A percentile compares a stretch with the other conserved stretches of the same genome.
Evolutionary conservation across 2,329 filamentous ascomycete species (phyloP).

Genomic region (Aphanocladium album): DNA sequence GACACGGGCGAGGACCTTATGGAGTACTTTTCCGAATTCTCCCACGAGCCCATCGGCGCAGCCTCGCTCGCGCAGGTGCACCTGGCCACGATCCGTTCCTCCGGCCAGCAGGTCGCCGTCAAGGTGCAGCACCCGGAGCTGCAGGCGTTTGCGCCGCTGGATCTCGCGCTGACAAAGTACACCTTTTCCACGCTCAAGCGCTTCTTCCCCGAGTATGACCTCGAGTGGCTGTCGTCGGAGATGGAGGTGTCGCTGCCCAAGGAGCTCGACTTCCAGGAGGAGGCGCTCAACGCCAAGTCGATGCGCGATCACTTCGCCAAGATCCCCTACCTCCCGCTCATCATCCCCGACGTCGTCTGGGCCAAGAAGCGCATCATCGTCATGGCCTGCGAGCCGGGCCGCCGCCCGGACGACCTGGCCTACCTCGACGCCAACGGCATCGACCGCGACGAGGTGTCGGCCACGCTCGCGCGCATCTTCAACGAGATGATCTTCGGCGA

Average conservation of each 20-base stretch:
- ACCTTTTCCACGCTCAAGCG: slow-evolving; percentile 85
- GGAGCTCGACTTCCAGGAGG: slow-evolving; percentile 83
- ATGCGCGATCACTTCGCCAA: slow-evolving; percentile 76
- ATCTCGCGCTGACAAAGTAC: slow-evolving; percentile 79
- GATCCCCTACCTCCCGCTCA: slow-evolving; percentile 68
- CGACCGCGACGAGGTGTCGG: slow-evolving; percentile 91
- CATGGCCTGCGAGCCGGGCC: slow-evolving; percentile 88
- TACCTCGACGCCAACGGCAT: slow-evolving; percentile 84
- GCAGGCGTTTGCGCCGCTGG: slow-evolving; percentile 84
- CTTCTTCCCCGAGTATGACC: slow-evolving; percentile 96
- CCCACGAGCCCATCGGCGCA: slow-evolving; percentile 75
- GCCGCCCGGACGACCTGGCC: slow-evolving; percentile 79
- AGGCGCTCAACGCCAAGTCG: slow-evolving; percentile 77
- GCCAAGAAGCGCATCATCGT: slow-evolving; percentile 84
- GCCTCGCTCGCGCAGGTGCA: slow-evolving; percentile 95
- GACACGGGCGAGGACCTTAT: slow-evolving; percentile 77
- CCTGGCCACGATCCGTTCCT: slow-evolving; percentile 74
- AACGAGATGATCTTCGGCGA: slow-evolving; percentile 99
- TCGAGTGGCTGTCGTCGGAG: slow-evolving; percentile 91
- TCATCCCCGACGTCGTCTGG: slow-evolving; percentile 89
- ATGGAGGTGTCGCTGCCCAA: slow-evolving; percentile 88
- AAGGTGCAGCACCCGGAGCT: slow-evolving; percentile 92
- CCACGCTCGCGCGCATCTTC: slow-evolving; percentile 84
- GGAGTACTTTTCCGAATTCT: slow-evolving; percentile 84
- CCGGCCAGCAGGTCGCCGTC: slow-evolving; percentile 82